These are phyloP conservation scores for Geranium brycei DNA, from an alignment of 345 rosid genomes.

Conservation along the genomic window DNA sequence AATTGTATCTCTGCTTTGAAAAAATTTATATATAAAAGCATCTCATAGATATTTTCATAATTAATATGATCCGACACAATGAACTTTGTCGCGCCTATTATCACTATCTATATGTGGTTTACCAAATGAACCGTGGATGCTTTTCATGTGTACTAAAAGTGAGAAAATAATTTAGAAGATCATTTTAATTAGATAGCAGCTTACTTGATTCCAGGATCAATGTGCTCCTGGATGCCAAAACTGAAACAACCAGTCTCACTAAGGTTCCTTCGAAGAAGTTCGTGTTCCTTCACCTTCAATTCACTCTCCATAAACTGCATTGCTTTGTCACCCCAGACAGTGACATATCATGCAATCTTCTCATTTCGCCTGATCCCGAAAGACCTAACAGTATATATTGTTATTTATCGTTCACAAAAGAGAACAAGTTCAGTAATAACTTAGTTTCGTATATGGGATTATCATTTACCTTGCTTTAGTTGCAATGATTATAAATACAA, in stretches of 20 bases:
- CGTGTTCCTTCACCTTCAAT: conserved; percentile 47
- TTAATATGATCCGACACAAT: too few species aligned
- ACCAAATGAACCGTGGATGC: too few species aligned
- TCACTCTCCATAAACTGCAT: conserved; percentile 55
- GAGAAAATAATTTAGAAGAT: too few species aligned
- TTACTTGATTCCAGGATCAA: conserved; percentile 23
- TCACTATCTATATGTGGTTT: too few species aligned
- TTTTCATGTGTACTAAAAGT: too few species aligned
- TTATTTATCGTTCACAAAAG: conserved; percentile 9
- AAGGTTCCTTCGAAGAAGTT: conserved; percentile 14
- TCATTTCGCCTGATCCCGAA: conserved; percentile 29
- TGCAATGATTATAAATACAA: too few species aligned
- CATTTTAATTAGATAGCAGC: neutral
- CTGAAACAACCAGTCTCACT: conserved; percentile 30
- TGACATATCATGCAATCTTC: conserved; percentile 27
- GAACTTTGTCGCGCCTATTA: too few species aligned
- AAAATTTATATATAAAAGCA: conserved; percentile 95
- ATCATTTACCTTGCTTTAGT: too few species aligned
- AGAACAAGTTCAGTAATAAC: neutral
- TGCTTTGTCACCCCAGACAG: conserved; percentile 49
- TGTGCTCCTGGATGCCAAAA: conserved; percentile 27
- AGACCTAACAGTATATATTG: conserved; percentile 27
- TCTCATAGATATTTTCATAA: conserved; percentile 89
- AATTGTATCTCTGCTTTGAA: conserved; percentile 2
- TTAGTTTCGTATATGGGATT: neutral